Conservation (phyloP, 768 basidiomycete species). For the Sistotremastrum niveocremeum region DNA sequence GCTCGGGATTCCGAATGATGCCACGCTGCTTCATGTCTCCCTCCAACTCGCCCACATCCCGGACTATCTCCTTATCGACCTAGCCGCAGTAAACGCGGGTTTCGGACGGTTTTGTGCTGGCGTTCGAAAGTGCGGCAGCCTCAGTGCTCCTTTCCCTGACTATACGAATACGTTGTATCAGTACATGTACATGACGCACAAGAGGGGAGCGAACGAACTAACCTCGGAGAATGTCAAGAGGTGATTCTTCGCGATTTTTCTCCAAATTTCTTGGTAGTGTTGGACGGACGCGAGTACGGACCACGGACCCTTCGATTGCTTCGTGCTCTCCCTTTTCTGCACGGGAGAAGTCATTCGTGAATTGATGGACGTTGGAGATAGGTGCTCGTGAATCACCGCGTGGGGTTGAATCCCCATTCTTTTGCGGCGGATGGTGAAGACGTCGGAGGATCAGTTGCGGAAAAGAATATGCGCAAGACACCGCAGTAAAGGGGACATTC, state of each 20-base stretch:
- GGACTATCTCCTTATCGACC: conserved; percentile 65
- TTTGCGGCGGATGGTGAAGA: conserved; percentile 2
- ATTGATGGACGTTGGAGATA: too few relatives aligned
- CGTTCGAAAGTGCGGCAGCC: conserved; percentile 38
- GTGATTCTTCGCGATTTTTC: conserved; percentile 52
- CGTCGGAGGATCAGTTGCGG: too few relatives aligned
- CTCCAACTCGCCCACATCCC: conserved; percentile 44
- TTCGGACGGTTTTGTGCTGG: conserved; percentile 64
- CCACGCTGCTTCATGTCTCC: conserved; percentile 61
- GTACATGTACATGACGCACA: too few relatives aligned
- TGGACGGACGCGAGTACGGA: too few relatives aligned
- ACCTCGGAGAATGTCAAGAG: conserved; percentile 19
- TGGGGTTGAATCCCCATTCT: conserved; percentile 86
- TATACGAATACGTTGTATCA: not conserved
- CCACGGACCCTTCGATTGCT: too few relatives aligned
- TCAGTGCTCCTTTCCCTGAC: conserved; percentile 19
- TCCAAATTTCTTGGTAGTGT: too few relatives aligned
- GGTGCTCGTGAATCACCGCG: conserved; percentile 41
- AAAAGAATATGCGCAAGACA: too few relatives aligned
- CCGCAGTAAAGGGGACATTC: too few relatives aligned
- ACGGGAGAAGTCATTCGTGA: conserved; percentile 53
- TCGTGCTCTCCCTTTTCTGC: too few relatives aligned
- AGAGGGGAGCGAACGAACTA: not conserved
- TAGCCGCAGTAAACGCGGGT: conserved; percentile 70
- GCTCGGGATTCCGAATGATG: conserved; percentile 71